Conservation (phyloP, 331 rosid genomes). For the Erythrophleum ivorense region DNA sequence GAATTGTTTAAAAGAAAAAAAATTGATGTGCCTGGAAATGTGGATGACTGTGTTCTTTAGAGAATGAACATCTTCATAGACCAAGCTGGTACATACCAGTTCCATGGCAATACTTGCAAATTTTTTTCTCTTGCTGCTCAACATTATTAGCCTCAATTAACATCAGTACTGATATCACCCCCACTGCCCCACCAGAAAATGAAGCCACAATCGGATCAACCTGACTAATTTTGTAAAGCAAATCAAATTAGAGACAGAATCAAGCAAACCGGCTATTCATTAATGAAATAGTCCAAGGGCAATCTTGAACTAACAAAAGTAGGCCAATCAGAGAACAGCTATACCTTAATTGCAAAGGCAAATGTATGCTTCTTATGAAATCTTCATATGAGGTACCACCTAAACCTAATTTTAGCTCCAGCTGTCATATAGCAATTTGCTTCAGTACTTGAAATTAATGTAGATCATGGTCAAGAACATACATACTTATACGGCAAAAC, state of each 20-base stretch:
- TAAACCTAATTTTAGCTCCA: constrained; percentile 91
- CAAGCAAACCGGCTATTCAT: constrained; percentile 27
- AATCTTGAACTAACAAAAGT: constrained; percentile 9
- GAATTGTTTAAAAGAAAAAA: not conserved
- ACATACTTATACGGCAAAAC: constrained; percentile 19
- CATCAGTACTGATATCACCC: constrained; percentile 92
- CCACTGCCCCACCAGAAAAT: constrained; percentile 96
- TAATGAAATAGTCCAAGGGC: constrained; percentile 16
- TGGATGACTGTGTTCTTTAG: constrained; percentile 19
- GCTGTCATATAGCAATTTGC: constrained; percentile 50
- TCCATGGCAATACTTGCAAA: constrained; percentile 94
- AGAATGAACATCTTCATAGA: constrained; percentile 21
- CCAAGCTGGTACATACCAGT: constrained; percentile 58
- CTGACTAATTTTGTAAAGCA: constrained; percentile 66
- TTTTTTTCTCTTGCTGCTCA: constrained; percentile 89
- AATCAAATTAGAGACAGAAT: constrained; percentile 31
- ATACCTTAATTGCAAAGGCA: constrained; percentile 92
- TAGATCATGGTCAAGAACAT: constrained; percentile 18
- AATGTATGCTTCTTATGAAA: constrained; percentile 87
- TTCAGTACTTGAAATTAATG: constrained; percentile 36
- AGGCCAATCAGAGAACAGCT: not conserved
- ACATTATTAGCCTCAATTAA: constrained; percentile 89
- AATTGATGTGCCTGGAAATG: constrained; percentile 1
- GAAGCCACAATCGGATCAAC: constrained; percentile 98
- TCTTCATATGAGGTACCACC: constrained; percentile 95